Evolutionary conservation across 2,329 filamentous ascomycete genomes (phyloP), one percentile per base, ranked within the genome.

Genomic region (Neofusicoccum umdonicola): DNA sequence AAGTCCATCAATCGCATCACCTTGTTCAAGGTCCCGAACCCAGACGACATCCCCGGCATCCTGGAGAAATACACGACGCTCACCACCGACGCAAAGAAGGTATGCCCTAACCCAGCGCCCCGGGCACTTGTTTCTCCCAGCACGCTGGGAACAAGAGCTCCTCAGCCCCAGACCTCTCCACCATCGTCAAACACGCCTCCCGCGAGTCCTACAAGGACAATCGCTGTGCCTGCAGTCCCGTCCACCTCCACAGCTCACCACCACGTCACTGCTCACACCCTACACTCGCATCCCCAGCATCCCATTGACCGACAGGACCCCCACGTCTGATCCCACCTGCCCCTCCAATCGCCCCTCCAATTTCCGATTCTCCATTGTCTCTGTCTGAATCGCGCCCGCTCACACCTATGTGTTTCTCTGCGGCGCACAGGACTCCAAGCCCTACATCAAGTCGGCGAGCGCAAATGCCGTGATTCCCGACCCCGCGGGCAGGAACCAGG

Each of bases 401-500:
- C 44, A 42, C 45, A 12, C 62, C 13, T 54, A 6, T 57, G 17
- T 27, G 41, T 19, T 52, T 54, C 47, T 31, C 13, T 13, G 13
- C n/a, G 39, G 17, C 60, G 37, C 57, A 34, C 57, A 90, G 88
- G 83, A 89, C 70, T 87, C 87, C 68, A 86, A 88, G 72, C 87
- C 87, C 3, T 91, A 90, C 73, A 88, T 91, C 69, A 75, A 87
- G 47, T 81, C 81, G 65, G 77, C 85, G 68, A 79, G 73, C 19
- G 85, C 83, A 13, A 84, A 84, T 34, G 75, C 78, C 34, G 81
- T 83, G 9, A 76, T 83, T 66, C 79, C 82, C 8, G 85, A 88
- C 68, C 78, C 82, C 37, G 62, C 52, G 34, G 62, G 62, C 44
- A 84, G 87, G 19, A 81, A 82, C 67, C 84, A 88, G 74, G 88